Percentiles rank a stretch among this genome's conserved stretches.
Conservation (phyloP, 1,139 yeast genomes). For the Saccharomyces hybrid region DNA sequence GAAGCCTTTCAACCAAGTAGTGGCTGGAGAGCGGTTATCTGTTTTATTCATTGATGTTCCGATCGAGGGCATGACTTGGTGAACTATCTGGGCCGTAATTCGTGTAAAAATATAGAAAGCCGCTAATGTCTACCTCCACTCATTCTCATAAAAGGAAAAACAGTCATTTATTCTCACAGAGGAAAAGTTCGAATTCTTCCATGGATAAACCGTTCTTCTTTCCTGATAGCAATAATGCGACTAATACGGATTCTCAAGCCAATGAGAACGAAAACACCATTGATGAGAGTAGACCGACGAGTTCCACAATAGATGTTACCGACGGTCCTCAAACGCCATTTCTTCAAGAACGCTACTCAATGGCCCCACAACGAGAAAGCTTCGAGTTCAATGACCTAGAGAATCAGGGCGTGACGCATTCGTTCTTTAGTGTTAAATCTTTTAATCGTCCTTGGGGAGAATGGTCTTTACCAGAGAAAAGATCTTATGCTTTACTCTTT, state of each 20-base stretch:
- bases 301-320: neutral
- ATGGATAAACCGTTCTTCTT: neutral
- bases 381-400: neutral
- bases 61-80: neutral
- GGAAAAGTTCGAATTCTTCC: conserved; percentile 9
- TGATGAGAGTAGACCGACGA: neutral
- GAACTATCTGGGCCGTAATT: neutral
- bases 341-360: neutral
- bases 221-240: neutral
- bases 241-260: neutral
- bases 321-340: neutral
- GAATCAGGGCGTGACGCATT: neutral
- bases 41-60: neutral
- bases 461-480: neutral
- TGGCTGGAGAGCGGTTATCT: neutral
- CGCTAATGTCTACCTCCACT: neutral
- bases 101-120: neutral
- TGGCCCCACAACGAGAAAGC: neutral
- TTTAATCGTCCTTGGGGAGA: neutral
- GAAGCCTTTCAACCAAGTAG: neutral
- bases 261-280: neutral
- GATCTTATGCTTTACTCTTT: neutral
- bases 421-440: neutral
- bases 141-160: conserved; percentile 11
- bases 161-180: conserved; percentile 10